These are phyloP conservation scores for Lophiotrema nucula DNA, from an alignment of 495 filamentous ascomycete species.

Conservation along the genomic window DNA sequence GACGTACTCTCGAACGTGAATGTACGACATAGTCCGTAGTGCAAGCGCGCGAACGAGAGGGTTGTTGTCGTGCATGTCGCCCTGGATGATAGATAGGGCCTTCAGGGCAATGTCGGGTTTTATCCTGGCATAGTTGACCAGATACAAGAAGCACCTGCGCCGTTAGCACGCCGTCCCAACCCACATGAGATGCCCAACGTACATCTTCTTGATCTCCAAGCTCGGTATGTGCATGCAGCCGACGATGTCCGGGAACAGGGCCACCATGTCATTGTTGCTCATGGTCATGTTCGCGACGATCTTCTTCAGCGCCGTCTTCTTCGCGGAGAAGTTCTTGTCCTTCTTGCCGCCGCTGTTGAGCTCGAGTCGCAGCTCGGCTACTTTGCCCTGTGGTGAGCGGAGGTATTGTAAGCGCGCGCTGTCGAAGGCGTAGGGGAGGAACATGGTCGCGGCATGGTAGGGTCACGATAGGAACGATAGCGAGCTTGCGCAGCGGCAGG, in stretches of 20 bases:
- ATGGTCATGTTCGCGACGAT: conserved; percentile 99
- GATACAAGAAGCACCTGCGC: conserved; percentile 88
- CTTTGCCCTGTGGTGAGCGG: conserved; percentile 79
- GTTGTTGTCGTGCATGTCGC: conserved; percentile 93
- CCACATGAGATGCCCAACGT: conserved; percentile 38
- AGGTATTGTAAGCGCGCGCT: conserved; percentile 33
- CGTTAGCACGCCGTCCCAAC: not conserved
- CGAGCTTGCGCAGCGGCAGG: not conserved
- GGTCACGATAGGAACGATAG: not conserved
- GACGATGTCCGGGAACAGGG: conserved; percentile 92
- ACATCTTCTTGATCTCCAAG: conserved; percentile 99
- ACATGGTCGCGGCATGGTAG: conserved; percentile 29
- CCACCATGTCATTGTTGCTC: conserved; percentile 99
- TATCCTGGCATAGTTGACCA: conserved; percentile 94
- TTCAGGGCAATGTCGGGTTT: conserved; percentile 94
- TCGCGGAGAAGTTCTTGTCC: conserved; percentile 94
- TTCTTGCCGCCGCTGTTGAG: conserved; percentile 92
- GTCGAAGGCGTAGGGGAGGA: conserved; percentile 29
- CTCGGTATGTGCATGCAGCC: conserved; percentile 90
- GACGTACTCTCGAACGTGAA: conserved; percentile 95
- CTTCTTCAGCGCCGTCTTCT: conserved; percentile 99
- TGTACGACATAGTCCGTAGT: conserved; percentile 92
- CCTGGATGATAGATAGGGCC: conserved; percentile 81
- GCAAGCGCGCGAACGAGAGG: conserved; percentile 91
- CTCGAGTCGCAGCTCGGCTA: conserved; percentile 93